phyloP scores from a whole-genome alignment of 352 stramenopile species.

The Phytophthora sp. region DNA sequence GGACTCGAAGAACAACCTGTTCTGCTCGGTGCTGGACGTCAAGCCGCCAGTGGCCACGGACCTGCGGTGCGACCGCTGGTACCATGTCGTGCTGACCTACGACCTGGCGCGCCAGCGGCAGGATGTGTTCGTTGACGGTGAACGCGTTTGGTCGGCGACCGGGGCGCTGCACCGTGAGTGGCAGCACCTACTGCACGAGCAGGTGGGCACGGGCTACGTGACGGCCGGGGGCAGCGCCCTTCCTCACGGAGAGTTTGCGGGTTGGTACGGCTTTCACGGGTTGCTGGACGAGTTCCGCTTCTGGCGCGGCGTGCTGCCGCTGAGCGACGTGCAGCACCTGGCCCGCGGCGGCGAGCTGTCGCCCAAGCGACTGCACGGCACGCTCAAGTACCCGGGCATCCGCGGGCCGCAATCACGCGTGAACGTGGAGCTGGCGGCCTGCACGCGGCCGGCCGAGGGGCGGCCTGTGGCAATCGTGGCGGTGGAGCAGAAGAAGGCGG shows the following conservation, averaged over 20 bases:
- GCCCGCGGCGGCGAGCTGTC: constrained; percentile 2
- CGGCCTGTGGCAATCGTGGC: constrained; percentile 3
- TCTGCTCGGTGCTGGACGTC: constrained; percentile 51
- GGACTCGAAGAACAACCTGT: constrained; percentile 43
- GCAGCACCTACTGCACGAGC: constrained; percentile 38
- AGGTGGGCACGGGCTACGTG: constrained; percentile 50
- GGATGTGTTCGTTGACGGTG: constrained; percentile 46
- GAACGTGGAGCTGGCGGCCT: constrained; percentile 13
- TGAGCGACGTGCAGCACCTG: constrained; percentile 1
- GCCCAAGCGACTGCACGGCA: background rate
- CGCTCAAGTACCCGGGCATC: constrained; percentile 13
- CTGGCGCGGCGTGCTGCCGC: constrained; percentile 9
- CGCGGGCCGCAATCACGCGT: constrained; percentile 5
- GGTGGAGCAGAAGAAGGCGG: background rate
- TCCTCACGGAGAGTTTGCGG: constrained; percentile 31
- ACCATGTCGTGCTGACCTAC: constrained; percentile 55
- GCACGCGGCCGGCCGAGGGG: constrained; percentile 10
- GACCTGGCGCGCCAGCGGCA: constrained; percentile 25
- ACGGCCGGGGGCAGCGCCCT: constrained; percentile 26
- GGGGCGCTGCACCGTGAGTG: constrained; percentile 42
- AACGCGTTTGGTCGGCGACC: constrained; percentile 17
- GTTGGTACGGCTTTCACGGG: constrained; percentile 56
- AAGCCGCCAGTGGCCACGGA: constrained; percentile 25
- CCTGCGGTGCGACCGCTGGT: constrained; percentile 40
- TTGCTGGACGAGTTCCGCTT: constrained; percentile 43